These are phyloP conservation scores for Ophiognomonia clavigignenti-juglandacearum DNA, from an alignment of 2,329 filamentous ascomycete species.

Conservation along the genomic window DNA sequence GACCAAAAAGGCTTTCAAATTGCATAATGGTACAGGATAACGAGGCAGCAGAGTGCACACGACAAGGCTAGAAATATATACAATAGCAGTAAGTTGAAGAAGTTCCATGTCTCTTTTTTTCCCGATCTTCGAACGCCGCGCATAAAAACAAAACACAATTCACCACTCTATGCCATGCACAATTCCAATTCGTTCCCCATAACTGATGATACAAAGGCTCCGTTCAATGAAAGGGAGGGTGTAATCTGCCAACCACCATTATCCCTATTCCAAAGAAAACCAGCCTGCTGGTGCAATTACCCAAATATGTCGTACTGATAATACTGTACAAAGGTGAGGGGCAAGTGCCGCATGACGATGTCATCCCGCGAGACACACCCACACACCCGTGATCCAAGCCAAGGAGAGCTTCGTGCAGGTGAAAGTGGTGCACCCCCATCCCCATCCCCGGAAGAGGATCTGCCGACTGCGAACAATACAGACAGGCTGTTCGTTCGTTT, in stretches of 20 bases:
- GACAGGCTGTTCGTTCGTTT: neutral
- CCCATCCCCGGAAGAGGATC: neutral
- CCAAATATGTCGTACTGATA: neutral
- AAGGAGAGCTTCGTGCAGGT: no score
- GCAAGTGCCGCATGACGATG: neutral
- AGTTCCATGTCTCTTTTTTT: no score
- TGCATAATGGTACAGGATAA: no score
- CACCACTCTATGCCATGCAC: no score
- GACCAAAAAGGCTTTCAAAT: no score
- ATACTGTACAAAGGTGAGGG: neutral
- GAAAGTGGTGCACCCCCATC: no score
- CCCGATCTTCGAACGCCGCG: neutral
- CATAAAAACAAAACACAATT: neutral
- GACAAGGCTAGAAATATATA: no score
- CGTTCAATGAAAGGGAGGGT: neutral
- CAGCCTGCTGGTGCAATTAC: constrained; percentile 8
- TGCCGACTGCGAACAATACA: neutral
- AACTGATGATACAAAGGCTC: neutral
- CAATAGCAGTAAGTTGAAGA: no score
- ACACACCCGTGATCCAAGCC: neutral
- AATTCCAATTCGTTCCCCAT: neutral
- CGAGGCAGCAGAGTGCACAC: no score
- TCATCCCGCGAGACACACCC: neutral
- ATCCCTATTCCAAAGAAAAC: neutral
- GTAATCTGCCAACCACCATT: no score